Evolutionary conservation across 2,329 filamentous ascomycete species (phyloP).

Genomic region (Thielaviopsis populi): DNA sequence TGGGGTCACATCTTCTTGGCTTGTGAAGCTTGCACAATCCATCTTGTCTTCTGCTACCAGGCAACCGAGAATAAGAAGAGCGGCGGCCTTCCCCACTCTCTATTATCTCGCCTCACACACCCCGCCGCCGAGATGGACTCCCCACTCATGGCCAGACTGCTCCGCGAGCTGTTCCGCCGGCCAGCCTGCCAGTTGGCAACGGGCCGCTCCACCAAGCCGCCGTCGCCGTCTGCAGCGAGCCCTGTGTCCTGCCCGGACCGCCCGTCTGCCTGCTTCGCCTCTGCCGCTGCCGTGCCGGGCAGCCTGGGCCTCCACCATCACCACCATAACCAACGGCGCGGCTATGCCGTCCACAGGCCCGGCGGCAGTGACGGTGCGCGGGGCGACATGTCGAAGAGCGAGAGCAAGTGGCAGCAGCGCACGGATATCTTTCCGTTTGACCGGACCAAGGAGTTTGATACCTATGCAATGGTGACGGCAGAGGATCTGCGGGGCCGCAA

Average conservation of each 20-base stretch:
- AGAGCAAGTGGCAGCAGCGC: conserved; percentile 76
- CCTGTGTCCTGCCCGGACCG: conserved; percentile 12
- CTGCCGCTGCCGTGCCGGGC: conserved; percentile 22
- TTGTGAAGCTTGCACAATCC: not conserved
- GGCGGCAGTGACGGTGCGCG: conserved; percentile 2
- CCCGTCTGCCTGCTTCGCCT: not conserved
- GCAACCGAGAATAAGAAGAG: not conserved
- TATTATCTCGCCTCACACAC: not conserved
- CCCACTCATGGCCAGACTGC: conserved; percentile 59
- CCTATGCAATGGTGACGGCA: conserved; percentile 76
- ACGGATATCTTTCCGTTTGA: conserved; percentile 61
- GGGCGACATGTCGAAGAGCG: conserved; percentile 28
- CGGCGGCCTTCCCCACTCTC: not conserved
- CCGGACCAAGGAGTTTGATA: conserved; percentile 62
- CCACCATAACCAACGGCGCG: conserved; percentile 22
- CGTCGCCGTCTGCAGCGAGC: conserved; percentile 8
- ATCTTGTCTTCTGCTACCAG: not conserved
- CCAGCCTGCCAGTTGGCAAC: conserved; percentile 38
- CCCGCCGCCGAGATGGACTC: conserved; percentile 64
- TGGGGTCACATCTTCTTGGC: not conserved
- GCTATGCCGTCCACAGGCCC: conserved; percentile 18
- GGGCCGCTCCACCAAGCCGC: conserved; percentile 27
- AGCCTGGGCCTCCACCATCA: not conserved
- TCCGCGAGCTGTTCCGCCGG: conserved; percentile 67
- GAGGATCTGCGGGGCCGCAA: conserved; percentile 55